Conservation (phyloP, 2,329 filamentous ascomycete species). For the Colletotrichum sp. region DNA sequence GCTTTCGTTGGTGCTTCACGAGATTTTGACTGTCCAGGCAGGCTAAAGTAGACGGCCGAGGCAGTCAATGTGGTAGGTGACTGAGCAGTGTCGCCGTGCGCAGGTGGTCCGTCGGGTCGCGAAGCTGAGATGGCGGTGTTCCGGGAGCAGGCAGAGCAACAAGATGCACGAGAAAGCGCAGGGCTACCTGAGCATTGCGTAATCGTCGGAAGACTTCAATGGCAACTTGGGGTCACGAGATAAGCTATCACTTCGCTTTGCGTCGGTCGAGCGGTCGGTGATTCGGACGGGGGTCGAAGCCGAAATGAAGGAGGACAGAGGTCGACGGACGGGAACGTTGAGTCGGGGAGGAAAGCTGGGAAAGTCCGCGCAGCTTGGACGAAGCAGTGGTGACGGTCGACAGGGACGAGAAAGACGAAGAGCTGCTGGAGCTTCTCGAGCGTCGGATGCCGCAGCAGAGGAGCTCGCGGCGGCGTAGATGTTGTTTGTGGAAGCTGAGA, state of each 20-base stretch:
- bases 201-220: not conserved
- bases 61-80: not conserved
- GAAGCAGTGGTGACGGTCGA: not conserved
- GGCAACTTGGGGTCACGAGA: not conserved
- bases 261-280: not conserved
- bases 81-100: not conserved
- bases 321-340: not conserved
- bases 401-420: not conserved
- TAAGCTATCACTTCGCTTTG: not conserved
- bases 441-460: not conserved
- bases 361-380: not conserved
- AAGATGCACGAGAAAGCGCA: not conserved
- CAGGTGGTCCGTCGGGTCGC: not conserved
- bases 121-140: not conserved
- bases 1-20: not conserved
- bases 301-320: not conserved
- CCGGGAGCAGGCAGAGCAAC: constrained; percentile 1
- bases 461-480: not conserved
- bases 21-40: not conserved
- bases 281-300: constrained; percentile 1
- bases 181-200: constrained; percentile 16
- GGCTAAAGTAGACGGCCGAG: not conserved
- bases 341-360: not conserved
- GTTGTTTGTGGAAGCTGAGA: not conserved
- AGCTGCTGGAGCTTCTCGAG: not conserved